These are phyloP conservation scores for Fraxinus platypoda DNA, from an alignment of 305 asterid genomes.

Conservation along the genomic window DNA sequence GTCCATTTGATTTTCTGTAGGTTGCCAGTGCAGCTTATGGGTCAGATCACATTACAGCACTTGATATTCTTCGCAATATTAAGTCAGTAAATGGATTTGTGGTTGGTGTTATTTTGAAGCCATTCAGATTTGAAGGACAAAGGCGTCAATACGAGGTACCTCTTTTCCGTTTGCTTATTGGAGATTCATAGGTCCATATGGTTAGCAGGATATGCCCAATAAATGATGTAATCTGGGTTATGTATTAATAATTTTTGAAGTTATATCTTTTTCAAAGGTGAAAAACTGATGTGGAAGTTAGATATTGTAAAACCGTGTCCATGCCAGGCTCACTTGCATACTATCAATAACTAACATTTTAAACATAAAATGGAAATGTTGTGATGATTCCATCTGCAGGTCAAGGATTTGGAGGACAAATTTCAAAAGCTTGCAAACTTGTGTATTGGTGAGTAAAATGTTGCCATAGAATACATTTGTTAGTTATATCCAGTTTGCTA, in stretches of 20 bases:
- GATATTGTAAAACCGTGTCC: conserved; percentile 14
- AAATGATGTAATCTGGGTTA: conserved; percentile 17
- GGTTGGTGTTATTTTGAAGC: conserved; percentile 77
- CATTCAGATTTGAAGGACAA: conserved; percentile 94
- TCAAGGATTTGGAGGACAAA: conserved; percentile 58
- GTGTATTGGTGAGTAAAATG: conserved; percentile 62
- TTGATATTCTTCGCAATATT: conserved; percentile 62
- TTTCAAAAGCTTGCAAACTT: conserved; percentile 70
- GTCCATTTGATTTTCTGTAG: conserved; percentile 36
- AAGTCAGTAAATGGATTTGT: conserved; percentile 64
- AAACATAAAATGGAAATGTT: conserved; percentile 15
- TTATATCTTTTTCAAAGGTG: conserved; percentile 17
- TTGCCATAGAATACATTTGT: conserved; percentile 21
- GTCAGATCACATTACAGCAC: conserved; percentile 63
- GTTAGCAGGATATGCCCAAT: neutral
- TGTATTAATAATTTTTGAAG: conserved; percentile 5
- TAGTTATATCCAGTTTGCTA: conserved; percentile 18
- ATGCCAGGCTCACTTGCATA: conserved; percentile 14
- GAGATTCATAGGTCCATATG: conserved; percentile 1
- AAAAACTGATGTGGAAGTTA: conserved; percentile 12
- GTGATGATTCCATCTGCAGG: conserved; percentile 52
- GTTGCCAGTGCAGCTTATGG: conserved; percentile 95
- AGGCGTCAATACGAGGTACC: conserved; percentile 85
- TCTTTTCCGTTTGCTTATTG: conserved; percentile 11
- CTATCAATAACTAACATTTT: conserved; percentile 5